These are phyloP conservation scores for Zymoseptoria pseudotritici DNA, from an alignment of 2,329 filamentous ascomycete species.

Conservation along the genomic window DNA sequence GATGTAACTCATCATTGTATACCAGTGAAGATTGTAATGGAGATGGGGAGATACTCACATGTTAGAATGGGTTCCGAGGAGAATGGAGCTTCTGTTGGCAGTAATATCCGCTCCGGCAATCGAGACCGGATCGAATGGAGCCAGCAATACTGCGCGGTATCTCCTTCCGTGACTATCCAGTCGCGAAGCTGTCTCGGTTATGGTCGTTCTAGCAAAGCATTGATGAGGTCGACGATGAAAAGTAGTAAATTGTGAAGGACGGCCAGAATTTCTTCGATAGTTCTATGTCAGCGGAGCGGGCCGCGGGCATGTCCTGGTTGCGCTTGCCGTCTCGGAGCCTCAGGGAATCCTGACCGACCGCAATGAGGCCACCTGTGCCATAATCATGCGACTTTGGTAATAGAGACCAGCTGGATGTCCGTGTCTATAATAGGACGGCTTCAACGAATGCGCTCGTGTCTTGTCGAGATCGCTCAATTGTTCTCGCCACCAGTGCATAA, in stretches of 20 bases:
- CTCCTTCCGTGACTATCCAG: too few relatives aligned
- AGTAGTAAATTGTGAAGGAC: background rate
- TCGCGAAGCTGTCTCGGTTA: background rate
- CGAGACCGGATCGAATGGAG: too few relatives aligned
- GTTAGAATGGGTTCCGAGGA: background rate
- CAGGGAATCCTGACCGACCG: background rate
- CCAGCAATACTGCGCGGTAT: too few relatives aligned
- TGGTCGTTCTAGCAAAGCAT: background rate
- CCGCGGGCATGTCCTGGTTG: too few relatives aligned
- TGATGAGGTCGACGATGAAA: background rate
- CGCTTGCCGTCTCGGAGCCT: background rate
- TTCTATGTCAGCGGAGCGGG: background rate
- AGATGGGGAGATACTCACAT: background rate
- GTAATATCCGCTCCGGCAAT: background rate
- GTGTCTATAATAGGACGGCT: background rate
- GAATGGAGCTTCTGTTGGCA: background rate
- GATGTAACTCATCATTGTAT: slow-evolving; percentile 29
- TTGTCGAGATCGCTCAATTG: background rate
- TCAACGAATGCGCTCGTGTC: background rate
- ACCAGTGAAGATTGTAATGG: background rate
- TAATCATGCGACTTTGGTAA: background rate
- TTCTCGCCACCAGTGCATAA: background rate
- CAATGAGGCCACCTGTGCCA: background rate
- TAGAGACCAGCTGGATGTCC: background rate
- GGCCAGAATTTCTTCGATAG: background rate